Percentiles rank a stretch among this genome's conserved stretches.
These are phyloP conservation scores for Babesia divergens DNA, from an alignment of 169 alveolate genomes.

Conservation along the genomic window DNA sequence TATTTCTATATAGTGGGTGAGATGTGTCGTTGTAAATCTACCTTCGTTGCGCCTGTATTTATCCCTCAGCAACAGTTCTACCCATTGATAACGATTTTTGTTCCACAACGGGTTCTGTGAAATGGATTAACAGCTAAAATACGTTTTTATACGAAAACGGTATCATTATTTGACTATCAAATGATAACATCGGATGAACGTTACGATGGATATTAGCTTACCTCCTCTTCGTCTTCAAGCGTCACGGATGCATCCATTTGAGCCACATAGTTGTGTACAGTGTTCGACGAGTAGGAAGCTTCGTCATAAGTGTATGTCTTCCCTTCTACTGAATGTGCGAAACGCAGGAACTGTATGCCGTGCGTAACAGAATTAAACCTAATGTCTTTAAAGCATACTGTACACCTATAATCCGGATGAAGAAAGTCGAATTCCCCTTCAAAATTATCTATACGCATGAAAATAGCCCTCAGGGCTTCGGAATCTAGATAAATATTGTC, in stretches of 20 bases:
- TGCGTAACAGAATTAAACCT: slow-evolving; percentile 9
- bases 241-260: neutral
- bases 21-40: neutral
- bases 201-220: too few species aligned
- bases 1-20: neutral
- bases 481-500: neutral
- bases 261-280: neutral
- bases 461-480: slow-evolving; percentile 11
- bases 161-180: too few species aligned
- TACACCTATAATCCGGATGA: neutral
- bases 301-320: neutral
- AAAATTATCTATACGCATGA: slow-evolving; percentile 42
- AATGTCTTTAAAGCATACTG: slow-evolving; percentile 13
- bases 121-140: too few species aligned
- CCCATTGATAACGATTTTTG: slow-evolving; percentile 49
- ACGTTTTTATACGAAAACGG: too few species aligned
- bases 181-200: too few species aligned
- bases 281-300: neutral
- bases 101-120: slow-evolving; percentile 67
- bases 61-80: slow-evolving; percentile 67
- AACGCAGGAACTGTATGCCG: slow-evolving; percentile 20
- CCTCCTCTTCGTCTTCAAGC: slow-evolving; percentile 3
- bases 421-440: slow-evolving; percentile 40
- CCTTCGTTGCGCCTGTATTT: slow-evolving; percentile 62
- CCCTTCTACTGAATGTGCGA: slow-evolving; percentile 1